These are phyloP conservation scores for Naganishia friedmannii DNA, from an alignment of 768 basidiomycete species.

Conservation along the genomic window DNA sequence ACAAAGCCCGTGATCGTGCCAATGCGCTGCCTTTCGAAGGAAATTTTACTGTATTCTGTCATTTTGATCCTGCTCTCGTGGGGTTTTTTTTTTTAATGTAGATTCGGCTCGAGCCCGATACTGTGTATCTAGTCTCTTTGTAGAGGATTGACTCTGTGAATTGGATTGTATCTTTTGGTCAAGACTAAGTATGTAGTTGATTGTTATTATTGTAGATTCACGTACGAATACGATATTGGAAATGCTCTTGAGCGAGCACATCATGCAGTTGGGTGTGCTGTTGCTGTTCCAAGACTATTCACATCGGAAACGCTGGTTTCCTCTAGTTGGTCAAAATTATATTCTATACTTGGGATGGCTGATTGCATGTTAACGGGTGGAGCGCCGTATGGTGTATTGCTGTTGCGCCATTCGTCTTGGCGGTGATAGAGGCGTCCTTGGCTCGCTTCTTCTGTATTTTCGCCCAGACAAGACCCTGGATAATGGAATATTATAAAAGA, in stretches of 20 bases:
- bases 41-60: conserved; percentile 9
- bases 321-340: neutral
- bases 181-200: neutral
- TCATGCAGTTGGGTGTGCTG: no score
- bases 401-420: neutral
- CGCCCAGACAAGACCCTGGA: conserved; percentile 19
- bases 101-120: neutral
- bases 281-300: neutral
- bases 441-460: conserved; percentile 21
- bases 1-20: conserved; percentile 3
- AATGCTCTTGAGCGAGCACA: neutral
- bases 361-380: neutral
- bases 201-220: neutral
- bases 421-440: conserved; percentile 3
- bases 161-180: conserved; percentile 7
- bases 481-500: no score
- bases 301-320: neutral
- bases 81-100: neutral
- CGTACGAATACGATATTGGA: neutral
- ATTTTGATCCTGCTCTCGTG: neutral
- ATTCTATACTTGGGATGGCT: neutral
- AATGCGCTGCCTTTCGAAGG: neutral
- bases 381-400: neutral
- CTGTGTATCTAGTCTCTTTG: conserved; percentile 6
- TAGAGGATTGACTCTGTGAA: neutral